Evolutionary conservation across 2,329 filamentous ascomycete genomes (phyloP), one percentile per base, ranked within the genome.

Genomic region (Curvularia eragrostidis): DNA sequence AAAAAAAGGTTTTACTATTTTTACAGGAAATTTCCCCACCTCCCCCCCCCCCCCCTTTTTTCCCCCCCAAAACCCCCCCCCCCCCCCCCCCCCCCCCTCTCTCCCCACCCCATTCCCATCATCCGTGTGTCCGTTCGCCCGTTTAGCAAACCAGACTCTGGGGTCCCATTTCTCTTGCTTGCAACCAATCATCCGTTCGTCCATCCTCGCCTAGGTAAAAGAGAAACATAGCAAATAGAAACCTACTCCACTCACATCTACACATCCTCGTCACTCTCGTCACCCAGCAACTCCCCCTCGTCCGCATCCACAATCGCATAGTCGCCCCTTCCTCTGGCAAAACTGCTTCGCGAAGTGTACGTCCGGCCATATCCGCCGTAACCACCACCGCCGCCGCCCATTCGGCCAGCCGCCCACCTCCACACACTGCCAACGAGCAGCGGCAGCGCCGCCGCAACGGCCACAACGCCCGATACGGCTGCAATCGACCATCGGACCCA

Each of bases 181-280:
- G 32, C 10, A 36, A 15, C 43, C 28, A 32, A 15, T n/a, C 12
- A 30, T 32, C 24, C 26, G 7, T 28, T n/a, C 42, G 10, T 30
- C 28, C 28, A 30, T 49, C 32, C 23, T 24, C 28, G n/a, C 34
- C 24, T 15, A 28, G 10, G 8, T 18, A 34, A 47, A 36, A 36
- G 30, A 23, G 30, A 18, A 48, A 10, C 15, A 13, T 24, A 36
- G 19, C 41, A 43, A 43, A 26, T 15, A 48, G 21, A 48, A 12
- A 24, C 23, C 7, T 23, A n/a, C n/a, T n/a, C n/a, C n/a, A 34
- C n/a, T 9, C 15, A 30, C 19, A n/a, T 52, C 64, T 73, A 88
- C 48, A 89, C 90, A 61, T 97, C 94, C 72, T 97, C 93, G 64
- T 97, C 94, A 66, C 92, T 93, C 58, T 96, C 93, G 66, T 97